Evolutionary conservation across 495 filamentous ascomycete species (phyloP).

Genomic region (Daldinia loculata): DNA sequence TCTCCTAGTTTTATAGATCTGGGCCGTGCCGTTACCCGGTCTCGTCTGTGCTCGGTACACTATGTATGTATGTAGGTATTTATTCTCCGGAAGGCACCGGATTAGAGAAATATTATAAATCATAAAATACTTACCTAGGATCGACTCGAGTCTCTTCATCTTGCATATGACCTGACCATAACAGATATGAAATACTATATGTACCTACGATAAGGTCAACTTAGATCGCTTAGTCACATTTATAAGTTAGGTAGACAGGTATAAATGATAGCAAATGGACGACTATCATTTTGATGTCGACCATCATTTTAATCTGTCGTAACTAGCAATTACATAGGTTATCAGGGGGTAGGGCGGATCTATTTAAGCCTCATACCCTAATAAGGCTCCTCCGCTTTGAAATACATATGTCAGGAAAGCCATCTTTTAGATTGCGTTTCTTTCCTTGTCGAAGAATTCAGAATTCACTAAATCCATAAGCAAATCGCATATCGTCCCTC

Average conservation of each 20-base stretch:
- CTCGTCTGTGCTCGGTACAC: neutral
- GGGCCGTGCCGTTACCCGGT: slow-evolving; percentile 31
- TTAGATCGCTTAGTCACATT: neutral
- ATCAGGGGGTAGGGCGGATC: slow-evolving; percentile 8
- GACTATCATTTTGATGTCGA: slow-evolving; percentile 10
- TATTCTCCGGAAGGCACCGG: neutral
- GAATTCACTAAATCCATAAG: slow-evolving; percentile 12
- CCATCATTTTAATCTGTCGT: slow-evolving; percentile 22
- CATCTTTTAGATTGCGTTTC: slow-evolving; percentile 20
- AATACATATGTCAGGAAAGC: slow-evolving; percentile 23
- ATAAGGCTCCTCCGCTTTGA: slow-evolving; percentile 15
- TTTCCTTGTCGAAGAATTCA: slow-evolving; percentile 14
- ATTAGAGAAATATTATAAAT: slow-evolving; percentile 21
- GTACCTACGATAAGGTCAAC: neutral
- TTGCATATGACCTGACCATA: slow-evolving; percentile 23
- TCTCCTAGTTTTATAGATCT: slow-evolving; percentile 12
- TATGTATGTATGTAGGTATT: neutral
- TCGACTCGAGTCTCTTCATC: neutral
- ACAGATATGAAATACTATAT: neutral
- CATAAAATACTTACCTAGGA: slow-evolving; percentile 7
- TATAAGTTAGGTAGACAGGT: neutral
- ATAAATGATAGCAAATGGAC: neutral
- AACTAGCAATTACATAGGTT: slow-evolving; percentile 23
- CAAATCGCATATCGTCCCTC: slow-evolving; percentile 9
- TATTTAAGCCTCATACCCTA: slow-evolving; percentile 17